Conservation (phyloP, 306 rosid species). For the Delonix regia region DNA sequence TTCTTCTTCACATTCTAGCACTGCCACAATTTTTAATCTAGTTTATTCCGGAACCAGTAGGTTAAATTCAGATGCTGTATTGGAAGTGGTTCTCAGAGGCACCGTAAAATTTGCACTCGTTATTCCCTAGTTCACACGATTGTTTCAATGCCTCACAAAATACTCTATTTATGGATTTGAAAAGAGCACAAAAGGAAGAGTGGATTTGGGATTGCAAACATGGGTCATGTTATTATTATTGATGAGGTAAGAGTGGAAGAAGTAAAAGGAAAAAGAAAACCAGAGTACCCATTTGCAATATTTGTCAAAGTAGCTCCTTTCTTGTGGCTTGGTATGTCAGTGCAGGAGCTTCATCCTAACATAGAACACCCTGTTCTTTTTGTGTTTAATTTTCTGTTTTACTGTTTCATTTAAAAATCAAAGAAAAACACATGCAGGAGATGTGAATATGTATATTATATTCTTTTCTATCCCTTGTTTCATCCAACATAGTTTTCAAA, state of each 20-base stretch:
- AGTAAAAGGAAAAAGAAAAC: constrained; percentile 75
- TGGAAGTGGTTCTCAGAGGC: too few species aligned
- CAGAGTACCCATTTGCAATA: constrained; percentile 86
- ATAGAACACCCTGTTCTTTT: constrained; percentile 65
- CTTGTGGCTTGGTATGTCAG: constrained; percentile 62
- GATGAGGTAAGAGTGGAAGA: constrained; percentile 75
- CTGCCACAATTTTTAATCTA: too few species aligned
- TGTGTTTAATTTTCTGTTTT: constrained; percentile 44
- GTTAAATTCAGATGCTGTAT: too few species aligned
- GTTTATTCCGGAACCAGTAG: too few species aligned
- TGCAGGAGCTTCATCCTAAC: constrained; percentile 79
- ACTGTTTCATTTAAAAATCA: constrained; percentile 57
- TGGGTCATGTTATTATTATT: constrained; percentile 46
- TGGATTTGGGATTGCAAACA: constrained; percentile 34
- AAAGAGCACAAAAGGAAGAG: constrained; percentile 51
- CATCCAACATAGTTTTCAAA: too few species aligned
- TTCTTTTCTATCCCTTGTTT: too few species aligned
- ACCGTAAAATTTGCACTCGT: too few species aligned
- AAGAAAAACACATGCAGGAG: not conserved
- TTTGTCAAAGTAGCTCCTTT: constrained; percentile 54
- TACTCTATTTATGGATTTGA: too few species aligned
- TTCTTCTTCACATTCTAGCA: too few species aligned
- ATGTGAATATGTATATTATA: too few species aligned
- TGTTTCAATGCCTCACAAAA: too few species aligned
- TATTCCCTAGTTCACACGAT: too few species aligned